Percentiles rank a stretch among this genome's conserved stretches.
Evolutionary conservation across 352 stramenopile genomes (phyloP).

Genomic region (Pythium biforme): DNA sequence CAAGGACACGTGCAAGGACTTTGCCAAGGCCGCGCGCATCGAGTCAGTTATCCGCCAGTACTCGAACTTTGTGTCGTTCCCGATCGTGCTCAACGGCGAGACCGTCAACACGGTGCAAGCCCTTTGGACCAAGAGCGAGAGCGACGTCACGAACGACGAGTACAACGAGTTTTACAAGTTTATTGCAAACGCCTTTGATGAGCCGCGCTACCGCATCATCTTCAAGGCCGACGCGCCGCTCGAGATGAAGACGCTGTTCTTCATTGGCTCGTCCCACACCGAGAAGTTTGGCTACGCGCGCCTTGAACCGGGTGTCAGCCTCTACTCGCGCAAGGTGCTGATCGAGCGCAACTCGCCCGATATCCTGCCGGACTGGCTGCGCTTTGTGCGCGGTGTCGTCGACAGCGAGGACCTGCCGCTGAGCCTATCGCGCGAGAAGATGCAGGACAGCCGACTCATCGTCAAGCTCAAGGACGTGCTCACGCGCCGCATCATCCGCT

Average conservation of each 20-base stretch:
- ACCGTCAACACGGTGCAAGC: conserved; percentile 98
- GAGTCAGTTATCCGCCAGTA: conserved; percentile 98
- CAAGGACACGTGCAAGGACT: conserved; percentile 97
- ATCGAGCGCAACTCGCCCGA: conserved; percentile 98
- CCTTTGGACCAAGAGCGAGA: conserved; percentile 97
- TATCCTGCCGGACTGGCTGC: conserved; percentile 98
- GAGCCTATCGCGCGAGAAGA: conserved; percentile 98
- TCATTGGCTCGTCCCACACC: conserved; percentile 95
- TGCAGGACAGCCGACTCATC: conserved; percentile 97
- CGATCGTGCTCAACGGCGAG: conserved; percentile 97
- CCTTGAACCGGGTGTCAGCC: conserved; percentile 95
- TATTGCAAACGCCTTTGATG: conserved; percentile 94
- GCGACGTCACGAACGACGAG: conserved; percentile 94
- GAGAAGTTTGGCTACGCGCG: conserved; percentile 96
- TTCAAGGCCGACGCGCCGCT: conserved; percentile 98
- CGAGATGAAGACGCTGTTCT: conserved; percentile 98
- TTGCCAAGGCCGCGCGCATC: conserved; percentile 89
- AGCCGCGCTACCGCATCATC: conserved; percentile 93
- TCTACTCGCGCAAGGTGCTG: conserved; percentile 99
- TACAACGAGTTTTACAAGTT: conserved; percentile 98
- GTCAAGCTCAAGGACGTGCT: conserved; percentile 96
- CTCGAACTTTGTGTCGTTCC: conserved; percentile 99
- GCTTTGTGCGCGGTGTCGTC: conserved; percentile 85
- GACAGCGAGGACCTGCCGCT: conserved; percentile 99
- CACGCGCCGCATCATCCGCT: conserved; percentile 91